These are phyloP conservation scores for Cladosporium sp. DNA, from an alignment of 2,329 filamentous ascomycete genomes.

Conservation along the genomic window DNA sequence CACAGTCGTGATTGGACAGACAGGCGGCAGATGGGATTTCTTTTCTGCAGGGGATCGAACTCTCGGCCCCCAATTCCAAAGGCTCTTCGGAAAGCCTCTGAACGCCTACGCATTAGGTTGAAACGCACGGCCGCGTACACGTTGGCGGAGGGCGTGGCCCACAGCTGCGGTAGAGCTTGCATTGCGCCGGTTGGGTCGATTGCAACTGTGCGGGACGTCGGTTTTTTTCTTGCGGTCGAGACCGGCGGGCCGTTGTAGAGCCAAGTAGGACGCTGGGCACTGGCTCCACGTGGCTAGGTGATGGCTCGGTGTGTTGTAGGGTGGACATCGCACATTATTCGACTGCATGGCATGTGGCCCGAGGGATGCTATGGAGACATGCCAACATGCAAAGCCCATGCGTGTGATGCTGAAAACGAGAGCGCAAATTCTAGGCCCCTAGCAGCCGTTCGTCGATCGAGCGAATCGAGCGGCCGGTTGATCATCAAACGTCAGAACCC, in stretches of 20 bases:
- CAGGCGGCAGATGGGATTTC: constrained; percentile 6
- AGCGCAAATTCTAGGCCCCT: neutral
- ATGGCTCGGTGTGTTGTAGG: neutral
- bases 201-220: neutral
- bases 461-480: neutral
- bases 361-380: neutral
- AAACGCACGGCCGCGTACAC: constrained; percentile 9
- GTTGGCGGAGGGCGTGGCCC: constrained; percentile 10
- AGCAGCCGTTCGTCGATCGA: neutral
- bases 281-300: constrained; percentile 7
- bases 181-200: constrained; percentile 9
- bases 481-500: constrained; percentile 1
- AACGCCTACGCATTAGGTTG: neutral
- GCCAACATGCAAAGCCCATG: neutral
- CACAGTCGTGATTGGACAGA: neutral
- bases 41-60: constrained; percentile 12
- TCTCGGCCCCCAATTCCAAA: constrained; percentile 4
- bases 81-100: neutral
- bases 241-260: constrained; percentile 1
- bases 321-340: constrained; percentile 2
- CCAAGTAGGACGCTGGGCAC: neutral
- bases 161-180: constrained; percentile 7
- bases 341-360: neutral
- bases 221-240: constrained; percentile 6
- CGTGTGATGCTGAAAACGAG: neutral